A percentile compares a stretch with the other conserved stretches of the same genome.
phyloP scores from a whole-genome alignment of 208 protist genomes.

The Trypanosoma avium region DNA sequence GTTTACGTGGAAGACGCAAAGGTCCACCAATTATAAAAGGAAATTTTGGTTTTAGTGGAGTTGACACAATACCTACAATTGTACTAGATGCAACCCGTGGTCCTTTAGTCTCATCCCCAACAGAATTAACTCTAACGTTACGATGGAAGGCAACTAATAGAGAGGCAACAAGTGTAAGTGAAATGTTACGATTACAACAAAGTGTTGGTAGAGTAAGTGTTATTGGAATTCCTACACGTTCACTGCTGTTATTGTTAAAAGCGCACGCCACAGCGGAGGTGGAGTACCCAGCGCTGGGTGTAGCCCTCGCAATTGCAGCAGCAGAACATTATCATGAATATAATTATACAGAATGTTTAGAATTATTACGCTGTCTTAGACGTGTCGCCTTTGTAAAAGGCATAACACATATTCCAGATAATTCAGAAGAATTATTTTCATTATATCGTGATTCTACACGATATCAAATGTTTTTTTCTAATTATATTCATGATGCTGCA shows the following conservation, averaged over 20 bases:
- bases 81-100: constrained; percentile 72
- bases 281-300: constrained; percentile 66
- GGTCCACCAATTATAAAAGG: constrained; percentile 11
- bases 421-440: background rate
- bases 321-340: constrained; percentile 75
- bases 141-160: constrained; percentile 81
- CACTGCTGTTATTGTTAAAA: constrained; percentile 65
- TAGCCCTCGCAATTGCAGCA: constrained; percentile 73
- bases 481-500: constrained; percentile 57
- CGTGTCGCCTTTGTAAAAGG: constrained; percentile 66
- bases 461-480: constrained; percentile 39
- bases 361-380: constrained; percentile 78
- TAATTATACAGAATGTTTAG: constrained; percentile 60
- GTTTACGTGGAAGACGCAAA: constrained; percentile 19
- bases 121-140: constrained; percentile 44
- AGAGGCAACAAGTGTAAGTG: constrained; percentile 46
- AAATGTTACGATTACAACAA: constrained; percentile 54
- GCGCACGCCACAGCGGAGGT: constrained; percentile 64
- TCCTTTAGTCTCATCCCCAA: constrained; percentile 61
- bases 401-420: constrained; percentile 36
- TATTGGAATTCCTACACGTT: constrained; percentile 60
- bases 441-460: constrained; percentile 58
- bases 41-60: constrained; percentile 60
- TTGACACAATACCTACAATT: constrained; percentile 68
- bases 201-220: constrained; percentile 35